phyloP scores from a whole-genome alignment of 805 yeast species.

The Myxozyma nipponensis region DNA sequence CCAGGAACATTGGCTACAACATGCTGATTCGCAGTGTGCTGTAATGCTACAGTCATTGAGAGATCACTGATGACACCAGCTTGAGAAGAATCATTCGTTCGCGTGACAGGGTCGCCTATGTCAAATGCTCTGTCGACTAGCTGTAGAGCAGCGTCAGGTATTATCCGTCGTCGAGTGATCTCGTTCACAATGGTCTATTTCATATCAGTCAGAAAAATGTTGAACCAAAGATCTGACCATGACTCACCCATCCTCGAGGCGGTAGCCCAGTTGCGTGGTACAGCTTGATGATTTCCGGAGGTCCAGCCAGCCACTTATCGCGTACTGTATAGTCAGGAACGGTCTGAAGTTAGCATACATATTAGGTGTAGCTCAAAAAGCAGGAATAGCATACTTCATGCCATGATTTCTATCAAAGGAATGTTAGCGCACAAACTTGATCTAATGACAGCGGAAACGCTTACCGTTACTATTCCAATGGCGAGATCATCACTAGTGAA shows the following conservation, averaged over 20 bases:
- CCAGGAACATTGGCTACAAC: constrained; percentile 20
- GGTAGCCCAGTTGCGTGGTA: constrained; percentile 17
- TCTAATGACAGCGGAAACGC: background rate
- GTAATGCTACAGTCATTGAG: constrained; percentile 20
- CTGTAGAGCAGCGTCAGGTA: constrained; percentile 25
- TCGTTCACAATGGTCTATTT: constrained; percentile 23
- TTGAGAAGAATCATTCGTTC: constrained; percentile 10
- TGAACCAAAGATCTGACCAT: too few species aligned
- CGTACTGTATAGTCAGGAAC: constrained; percentile 13
- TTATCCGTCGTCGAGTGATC: constrained; percentile 12
- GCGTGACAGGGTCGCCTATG: constrained; percentile 22
- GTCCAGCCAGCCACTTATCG: constrained; percentile 16
- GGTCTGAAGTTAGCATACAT: constrained; percentile 3
- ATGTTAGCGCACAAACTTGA: background rate
- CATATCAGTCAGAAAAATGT: background rate
- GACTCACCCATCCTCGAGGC: constrained; percentile 26
- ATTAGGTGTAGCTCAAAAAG: background rate
- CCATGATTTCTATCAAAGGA: constrained; percentile 22
- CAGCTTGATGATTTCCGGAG: constrained; percentile 20
- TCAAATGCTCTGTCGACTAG: constrained; percentile 23
- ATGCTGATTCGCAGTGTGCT: constrained; percentile 24
- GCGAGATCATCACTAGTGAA: constrained; percentile 10
- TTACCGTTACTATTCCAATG: constrained; percentile 24
- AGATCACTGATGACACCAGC: constrained; percentile 20
- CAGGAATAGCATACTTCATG: constrained; percentile 23